A percentile compares a stretch with the other conserved stretches of the same genome.
Evolutionary conservation across 176 grass and related monocot species (phyloP).

Genomic region (Bonia amplexicaulis): DNA sequence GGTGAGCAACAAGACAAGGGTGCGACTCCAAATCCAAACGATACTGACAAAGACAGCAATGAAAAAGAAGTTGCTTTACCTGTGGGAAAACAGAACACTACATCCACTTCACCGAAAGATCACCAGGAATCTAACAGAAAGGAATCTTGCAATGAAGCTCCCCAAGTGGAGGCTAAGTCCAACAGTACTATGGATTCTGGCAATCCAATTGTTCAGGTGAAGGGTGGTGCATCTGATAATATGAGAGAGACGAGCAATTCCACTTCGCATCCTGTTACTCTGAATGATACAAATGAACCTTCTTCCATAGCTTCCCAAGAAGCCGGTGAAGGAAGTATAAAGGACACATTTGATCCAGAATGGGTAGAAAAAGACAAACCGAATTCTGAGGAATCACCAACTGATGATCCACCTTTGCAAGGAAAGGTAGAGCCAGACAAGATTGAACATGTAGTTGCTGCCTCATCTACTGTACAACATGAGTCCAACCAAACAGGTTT

Average conservation of each 20-base stretch:
- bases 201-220: conserved; percentile 10
- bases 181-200: conserved; percentile 9
- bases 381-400: conserved; percentile 2
- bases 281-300: conserved; percentile 23
- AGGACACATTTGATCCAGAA: conserved; percentile 5
- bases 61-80: neutral
- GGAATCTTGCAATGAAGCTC: neutral
- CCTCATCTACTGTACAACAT: conserved; percentile 11
- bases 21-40: conserved; percentile 13
- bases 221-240: conserved; percentile 22
- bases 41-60: conserved; percentile 9
- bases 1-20: conserved; percentile 14
- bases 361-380: neutral
- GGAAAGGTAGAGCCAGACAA: conserved; percentile 16
- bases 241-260: conserved; percentile 16
- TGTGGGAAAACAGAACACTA: conserved; percentile 10
- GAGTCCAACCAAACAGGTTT: conserved; percentile 18
- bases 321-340: neutral
- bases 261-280: neutral
- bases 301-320: conserved; percentile 24
- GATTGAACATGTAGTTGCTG: neutral
- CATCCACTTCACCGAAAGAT: conserved; percentile 16
- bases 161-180: neutral
- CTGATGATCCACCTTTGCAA: conserved; percentile 8
- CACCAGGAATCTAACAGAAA: neutral